Evolutionary conservation across 202 grass and related monocot genomes (phyloP).

Genomic region (Setaria viridis): DNA sequence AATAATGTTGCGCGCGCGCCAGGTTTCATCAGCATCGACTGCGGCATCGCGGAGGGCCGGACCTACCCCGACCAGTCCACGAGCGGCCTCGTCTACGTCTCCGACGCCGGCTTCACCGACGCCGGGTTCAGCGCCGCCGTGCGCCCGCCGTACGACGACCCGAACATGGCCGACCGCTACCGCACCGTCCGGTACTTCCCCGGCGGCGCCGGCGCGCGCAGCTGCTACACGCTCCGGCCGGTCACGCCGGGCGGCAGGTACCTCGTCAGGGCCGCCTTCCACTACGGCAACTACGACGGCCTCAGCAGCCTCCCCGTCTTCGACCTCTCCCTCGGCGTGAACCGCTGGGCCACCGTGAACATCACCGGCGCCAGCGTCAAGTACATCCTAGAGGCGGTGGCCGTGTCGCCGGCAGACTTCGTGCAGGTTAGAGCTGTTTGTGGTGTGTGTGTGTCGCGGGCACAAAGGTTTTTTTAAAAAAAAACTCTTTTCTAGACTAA

Average conservation of each 20-base stretch:
- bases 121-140: constrained; percentile 39
- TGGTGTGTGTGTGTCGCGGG: no score
- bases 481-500: neutral
- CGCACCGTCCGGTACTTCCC: constrained; percentile 52
- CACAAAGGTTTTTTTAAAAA: neutral
- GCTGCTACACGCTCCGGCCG: constrained; percentile 57
- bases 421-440: constrained; percentile 10
- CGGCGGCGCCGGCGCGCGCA: constrained; percentile 10
- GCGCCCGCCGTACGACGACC: constrained; percentile 21
- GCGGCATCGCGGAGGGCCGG: constrained; percentile 38
- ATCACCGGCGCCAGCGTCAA: constrained; percentile 6
- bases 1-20: neutral
- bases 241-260: constrained; percentile 30
- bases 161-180: constrained; percentile 14
- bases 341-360: constrained; percentile 65
- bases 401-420: constrained; percentile 47
- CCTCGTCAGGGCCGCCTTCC: constrained; percentile 52
- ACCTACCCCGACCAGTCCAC: constrained; percentile 45
- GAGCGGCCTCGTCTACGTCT: constrained; percentile 43
- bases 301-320: constrained; percentile 37
- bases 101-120: constrained; percentile 54
- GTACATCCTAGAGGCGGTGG: constrained; percentile 44
- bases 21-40: constrained; percentile 74
- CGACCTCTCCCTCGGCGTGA: constrained; percentile 63
- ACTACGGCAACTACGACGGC: constrained; percentile 67